A percentile compares a stretch with the other conserved stretches of the same genome.
These are phyloP conservation scores for Serendipita sp. DNA, from an alignment of 768 basidiomycete species.

Conservation along the genomic window DNA sequence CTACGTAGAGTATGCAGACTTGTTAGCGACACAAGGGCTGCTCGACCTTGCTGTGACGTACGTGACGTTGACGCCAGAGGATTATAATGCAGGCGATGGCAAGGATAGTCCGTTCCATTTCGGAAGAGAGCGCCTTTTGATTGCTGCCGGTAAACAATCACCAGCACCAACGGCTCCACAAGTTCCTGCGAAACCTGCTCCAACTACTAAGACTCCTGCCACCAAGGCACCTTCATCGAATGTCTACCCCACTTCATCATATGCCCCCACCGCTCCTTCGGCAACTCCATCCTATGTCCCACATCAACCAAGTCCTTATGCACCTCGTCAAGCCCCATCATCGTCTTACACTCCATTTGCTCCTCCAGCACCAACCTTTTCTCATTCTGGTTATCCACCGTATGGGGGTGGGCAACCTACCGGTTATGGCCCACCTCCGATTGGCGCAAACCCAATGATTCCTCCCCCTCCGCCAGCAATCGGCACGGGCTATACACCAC, in stretches of 20 bases:
- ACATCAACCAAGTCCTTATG: slow-evolving; percentile 8
- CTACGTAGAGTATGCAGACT: slow-evolving; percentile 90
- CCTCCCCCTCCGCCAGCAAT: slow-evolving; percentile 23
- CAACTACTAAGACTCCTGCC: slow-evolving; percentile 11
- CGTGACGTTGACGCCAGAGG: slow-evolving; percentile 58
- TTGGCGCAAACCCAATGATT: slow-evolving; percentile 13
- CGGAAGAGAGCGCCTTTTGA: slow-evolving; percentile 31
- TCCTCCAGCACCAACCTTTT: slow-evolving; percentile 14
- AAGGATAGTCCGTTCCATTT: slow-evolving; percentile 24
- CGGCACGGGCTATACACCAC: slow-evolving; percentile 28
- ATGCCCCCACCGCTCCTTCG: slow-evolving; percentile 14
- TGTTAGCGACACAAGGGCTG: slow-evolving; percentile 81
- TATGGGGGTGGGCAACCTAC: slow-evolving; percentile 9
- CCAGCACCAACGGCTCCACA: slow-evolving; percentile 11
- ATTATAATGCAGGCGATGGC: slow-evolving; percentile 49
- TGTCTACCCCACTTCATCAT: not conserved
- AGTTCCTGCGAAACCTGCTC: slow-evolving; percentile 17
- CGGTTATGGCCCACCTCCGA: slow-evolving; percentile 21
- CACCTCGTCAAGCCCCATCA: slow-evolving; percentile 3
- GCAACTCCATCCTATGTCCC: slow-evolving; percentile 8
- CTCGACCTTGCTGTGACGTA: slow-evolving; percentile 66
- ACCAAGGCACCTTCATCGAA: not conserved
- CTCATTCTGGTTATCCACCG: slow-evolving; percentile 10
- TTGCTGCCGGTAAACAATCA: slow-evolving; percentile 20
- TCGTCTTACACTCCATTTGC: slow-evolving; percentile 18